phyloP scores from a whole-genome alignment of 768 basidiomycete species.

The Sarcodon sp. region DNA sequence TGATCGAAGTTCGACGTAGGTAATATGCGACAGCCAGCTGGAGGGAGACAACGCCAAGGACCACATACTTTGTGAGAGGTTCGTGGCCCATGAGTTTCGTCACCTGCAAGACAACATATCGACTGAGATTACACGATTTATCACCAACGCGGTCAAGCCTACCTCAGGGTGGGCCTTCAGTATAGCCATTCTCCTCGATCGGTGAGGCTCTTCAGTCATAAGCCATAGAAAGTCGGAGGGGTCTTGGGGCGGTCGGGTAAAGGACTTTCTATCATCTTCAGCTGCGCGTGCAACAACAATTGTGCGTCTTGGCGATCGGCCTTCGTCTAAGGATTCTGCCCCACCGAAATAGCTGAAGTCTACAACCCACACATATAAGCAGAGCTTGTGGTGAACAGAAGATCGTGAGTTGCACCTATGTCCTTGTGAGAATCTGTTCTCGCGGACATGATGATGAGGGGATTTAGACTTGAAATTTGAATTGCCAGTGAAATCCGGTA shows the following conservation, averaged over 20 bases:
- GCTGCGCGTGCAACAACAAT: constrained; percentile 33
- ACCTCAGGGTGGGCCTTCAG: constrained; percentile 93
- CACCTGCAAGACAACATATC: constrained; percentile 36
- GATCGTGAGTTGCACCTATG: too few species aligned
- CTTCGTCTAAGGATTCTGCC: constrained; percentile 62
- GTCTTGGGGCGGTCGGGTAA: constrained; percentile 51
- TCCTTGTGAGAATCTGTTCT: too few species aligned
- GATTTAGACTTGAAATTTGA: too few species aligned
- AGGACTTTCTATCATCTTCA: constrained; percentile 26
- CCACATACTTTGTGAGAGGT: constrained; percentile 82
- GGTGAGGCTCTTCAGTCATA: constrained; percentile 97
- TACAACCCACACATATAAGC: constrained; percentile 11
- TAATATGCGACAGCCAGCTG: constrained; percentile 55
- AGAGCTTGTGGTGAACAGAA: too few species aligned
- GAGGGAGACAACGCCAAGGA: constrained; percentile 66
- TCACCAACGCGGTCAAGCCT: constrained; percentile 8
- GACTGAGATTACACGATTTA: not conserved
- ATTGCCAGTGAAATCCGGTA: too few species aligned
- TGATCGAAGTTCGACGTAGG: constrained; percentile 55
- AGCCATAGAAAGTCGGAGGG: constrained; percentile 89
- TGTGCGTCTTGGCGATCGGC: constrained; percentile 22
- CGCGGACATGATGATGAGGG: too few species aligned
- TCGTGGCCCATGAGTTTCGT: constrained; percentile 96
- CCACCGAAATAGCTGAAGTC: constrained; percentile 79
- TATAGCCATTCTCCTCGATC: constrained; percentile 75